These are phyloP conservation scores for Sporopachydermia quercuum DNA, from an alignment of 805 yeast species.

Conservation along the genomic window DNA sequence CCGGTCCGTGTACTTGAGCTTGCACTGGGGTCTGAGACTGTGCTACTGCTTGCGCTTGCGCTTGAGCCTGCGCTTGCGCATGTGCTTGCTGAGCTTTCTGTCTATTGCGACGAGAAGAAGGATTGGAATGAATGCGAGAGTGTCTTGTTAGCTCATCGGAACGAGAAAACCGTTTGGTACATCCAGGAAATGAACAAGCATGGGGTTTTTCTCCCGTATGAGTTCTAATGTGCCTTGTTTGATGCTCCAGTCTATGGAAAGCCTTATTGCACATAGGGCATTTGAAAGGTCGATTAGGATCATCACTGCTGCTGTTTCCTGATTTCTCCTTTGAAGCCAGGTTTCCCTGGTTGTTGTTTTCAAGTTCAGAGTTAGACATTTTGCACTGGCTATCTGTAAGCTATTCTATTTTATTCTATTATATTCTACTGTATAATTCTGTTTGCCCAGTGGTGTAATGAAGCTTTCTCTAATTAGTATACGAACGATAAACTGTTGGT, in stretches of 20 bases:
- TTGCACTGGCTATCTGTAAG: too few relatives aligned
- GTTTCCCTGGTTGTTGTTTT: too few relatives aligned
- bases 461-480: too few relatives aligned
- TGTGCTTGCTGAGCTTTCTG: slow-evolving; percentile 23
- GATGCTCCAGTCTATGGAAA: slow-evolving; percentile 64
- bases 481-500: too few relatives aligned
- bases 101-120: slow-evolving; percentile 49
- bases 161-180: slow-evolving; percentile 51
- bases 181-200: slow-evolving; percentile 57
- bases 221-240: slow-evolving; percentile 64
- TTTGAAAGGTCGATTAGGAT: slow-evolving; percentile 36
- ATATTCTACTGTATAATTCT: too few relatives aligned
- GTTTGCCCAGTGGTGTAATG: too few relatives aligned
- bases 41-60: slow-evolving; percentile 2
- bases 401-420: too few relatives aligned
- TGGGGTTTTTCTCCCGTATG: slow-evolving; percentile 79
- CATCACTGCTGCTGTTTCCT: neutral
- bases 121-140: slow-evolving; percentile 56
- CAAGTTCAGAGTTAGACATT: too few relatives aligned
- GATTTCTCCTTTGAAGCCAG: slow-evolving; percentile 15
- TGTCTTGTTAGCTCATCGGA: slow-evolving; percentile 68
- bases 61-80: slow-evolving; percentile 2
- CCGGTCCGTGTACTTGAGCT: neutral
- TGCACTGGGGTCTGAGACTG: neutral
- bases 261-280: slow-evolving; percentile 66